Evolutionary conservation across 192 early-diverging fungal genomes (phyloP).

Genomic region (Rhizophagus clarus): DNA sequence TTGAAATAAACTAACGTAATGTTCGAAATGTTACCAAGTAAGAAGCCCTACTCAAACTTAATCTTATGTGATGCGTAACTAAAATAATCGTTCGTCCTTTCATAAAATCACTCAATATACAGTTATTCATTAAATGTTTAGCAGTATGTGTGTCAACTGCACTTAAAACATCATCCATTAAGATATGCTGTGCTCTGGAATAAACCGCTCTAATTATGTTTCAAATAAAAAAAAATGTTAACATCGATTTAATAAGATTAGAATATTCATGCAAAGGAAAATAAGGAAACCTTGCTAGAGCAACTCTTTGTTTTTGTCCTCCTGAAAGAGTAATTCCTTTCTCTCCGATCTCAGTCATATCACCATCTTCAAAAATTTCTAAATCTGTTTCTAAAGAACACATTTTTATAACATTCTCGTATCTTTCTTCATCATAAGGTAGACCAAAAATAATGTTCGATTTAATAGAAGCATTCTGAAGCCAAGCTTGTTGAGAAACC

Average conservation of each 20-base stretch:
- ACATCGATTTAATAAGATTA: not conserved
- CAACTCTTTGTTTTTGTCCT: conserved; percentile 83
- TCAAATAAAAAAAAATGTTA: conserved; percentile 17
- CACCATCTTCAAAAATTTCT: conserved; percentile 85
- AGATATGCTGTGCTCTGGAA: conserved; percentile 58
- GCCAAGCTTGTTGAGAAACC: conserved; percentile 70
- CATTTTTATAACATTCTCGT: conserved; percentile 60
- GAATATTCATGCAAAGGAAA: conserved; percentile 46
- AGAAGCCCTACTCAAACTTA: conserved; percentile 21
- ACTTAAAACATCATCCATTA: conserved; percentile 88
- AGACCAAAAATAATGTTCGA: conserved; percentile 73
- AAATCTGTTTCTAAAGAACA: conserved; percentile 87
- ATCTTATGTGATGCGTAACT: conserved; percentile 84
- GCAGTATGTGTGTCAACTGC: conserved; percentile 97
- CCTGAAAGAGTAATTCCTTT: conserved; percentile 89
- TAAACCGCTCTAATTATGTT: conserved; percentile 70
- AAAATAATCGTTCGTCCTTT: conserved; percentile 78
- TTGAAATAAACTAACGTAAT: not conserved
- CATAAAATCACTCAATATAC: conserved; percentile 74
- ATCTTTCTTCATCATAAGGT: conserved; percentile 67
- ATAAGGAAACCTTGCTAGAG: conserved; percentile 70
- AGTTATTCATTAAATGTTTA: conserved; percentile 75
- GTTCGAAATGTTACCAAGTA: not conserved
- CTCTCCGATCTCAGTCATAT: conserved; percentile 91
- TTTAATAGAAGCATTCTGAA: conserved; percentile 57